Conservation (phyloP, 805 yeast genomes). For the Kuraishia capsulata region DNA sequence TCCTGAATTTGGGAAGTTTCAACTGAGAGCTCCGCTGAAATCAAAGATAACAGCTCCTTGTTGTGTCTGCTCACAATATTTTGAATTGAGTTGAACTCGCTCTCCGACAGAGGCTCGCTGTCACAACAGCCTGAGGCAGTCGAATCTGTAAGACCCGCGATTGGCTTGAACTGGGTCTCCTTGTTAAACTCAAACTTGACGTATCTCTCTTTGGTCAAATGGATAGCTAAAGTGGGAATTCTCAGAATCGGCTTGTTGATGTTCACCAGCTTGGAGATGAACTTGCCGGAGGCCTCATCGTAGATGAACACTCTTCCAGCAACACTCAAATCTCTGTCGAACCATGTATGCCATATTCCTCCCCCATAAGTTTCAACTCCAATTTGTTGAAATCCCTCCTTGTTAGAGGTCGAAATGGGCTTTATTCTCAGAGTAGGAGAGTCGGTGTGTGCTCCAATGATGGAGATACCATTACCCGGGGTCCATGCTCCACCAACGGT, state of each 20-base stretch:
- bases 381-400: slow-evolving; percentile 76
- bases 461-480: slow-evolving; percentile 76
- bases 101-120: slow-evolving; percentile 38
- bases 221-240: slow-evolving; percentile 93
- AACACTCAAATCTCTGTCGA: slow-evolving; percentile 83
- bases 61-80: slow-evolving; percentile 69
- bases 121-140: slow-evolving; percentile 28
- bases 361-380: slow-evolving; percentile 97
- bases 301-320: slow-evolving; percentile 86
- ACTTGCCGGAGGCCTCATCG: slow-evolving; percentile 33
- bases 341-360: slow-evolving; percentile 95
- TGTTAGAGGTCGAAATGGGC: slow-evolving; percentile 65
- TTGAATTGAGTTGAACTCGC: slow-evolving; percentile 57
- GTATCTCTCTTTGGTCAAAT: slow-evolving; percentile 70
- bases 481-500: slow-evolving; percentile 64
- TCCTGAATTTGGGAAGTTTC: slow-evolving; percentile 61
- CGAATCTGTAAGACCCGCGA: slow-evolving; percentile 54
- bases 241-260: slow-evolving; percentile 77
- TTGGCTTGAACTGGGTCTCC: slow-evolving; percentile 80
- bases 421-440: slow-evolving; percentile 85
- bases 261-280: slow-evolving; percentile 62
- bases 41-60: slow-evolving; percentile 52
- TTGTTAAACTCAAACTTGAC: slow-evolving; percentile 80
- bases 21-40: slow-evolving; percentile 58
- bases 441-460: slow-evolving; percentile 95